Evolutionary conservation across 2,329 filamentous ascomycete species (phyloP).

Genomic region (Aureobasidium namibiae): DNA sequence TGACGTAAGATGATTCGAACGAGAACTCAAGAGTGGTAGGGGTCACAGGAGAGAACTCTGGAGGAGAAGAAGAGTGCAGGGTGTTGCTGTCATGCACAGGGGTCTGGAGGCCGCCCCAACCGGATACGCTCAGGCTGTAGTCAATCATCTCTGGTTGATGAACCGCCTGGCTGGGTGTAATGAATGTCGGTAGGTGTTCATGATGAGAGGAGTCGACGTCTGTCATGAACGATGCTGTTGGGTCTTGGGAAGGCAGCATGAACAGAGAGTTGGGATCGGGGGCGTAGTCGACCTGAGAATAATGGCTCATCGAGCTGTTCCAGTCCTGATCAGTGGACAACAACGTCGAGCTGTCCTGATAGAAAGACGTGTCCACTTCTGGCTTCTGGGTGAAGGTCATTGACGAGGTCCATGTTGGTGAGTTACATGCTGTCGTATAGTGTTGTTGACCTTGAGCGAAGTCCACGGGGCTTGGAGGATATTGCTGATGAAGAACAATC

Average conservation of each 20-base stretch:
- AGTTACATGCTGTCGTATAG: background rate
- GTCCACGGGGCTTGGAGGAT: background rate
- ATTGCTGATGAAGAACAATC: background rate
- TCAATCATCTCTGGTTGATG: background rate
- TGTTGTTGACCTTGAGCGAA: background rate
- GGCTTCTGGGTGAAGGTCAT: background rate
- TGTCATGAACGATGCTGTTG: background rate
- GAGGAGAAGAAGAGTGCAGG: background rate
- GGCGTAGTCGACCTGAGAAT: background rate
- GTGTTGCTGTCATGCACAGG: background rate
- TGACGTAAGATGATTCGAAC: background rate
- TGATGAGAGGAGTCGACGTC: background rate
- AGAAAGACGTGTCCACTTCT: background rate
- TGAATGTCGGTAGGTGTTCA: background rate
- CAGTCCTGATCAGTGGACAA: background rate
- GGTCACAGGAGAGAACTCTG: background rate
- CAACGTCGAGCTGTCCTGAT: background rate
- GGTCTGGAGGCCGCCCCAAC: background rate
- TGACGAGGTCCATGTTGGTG: background rate
- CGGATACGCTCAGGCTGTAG: background rate
- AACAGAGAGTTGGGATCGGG: background rate
- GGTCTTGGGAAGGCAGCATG: background rate
- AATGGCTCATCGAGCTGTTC: background rate
- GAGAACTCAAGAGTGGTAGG: background rate
- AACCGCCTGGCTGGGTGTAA: background rate